Evolutionary conservation across 345 rosid species (phyloP), one percentile per base, ranked within the genome.

Genomic region (Leavenworthia alabamica): DNA sequence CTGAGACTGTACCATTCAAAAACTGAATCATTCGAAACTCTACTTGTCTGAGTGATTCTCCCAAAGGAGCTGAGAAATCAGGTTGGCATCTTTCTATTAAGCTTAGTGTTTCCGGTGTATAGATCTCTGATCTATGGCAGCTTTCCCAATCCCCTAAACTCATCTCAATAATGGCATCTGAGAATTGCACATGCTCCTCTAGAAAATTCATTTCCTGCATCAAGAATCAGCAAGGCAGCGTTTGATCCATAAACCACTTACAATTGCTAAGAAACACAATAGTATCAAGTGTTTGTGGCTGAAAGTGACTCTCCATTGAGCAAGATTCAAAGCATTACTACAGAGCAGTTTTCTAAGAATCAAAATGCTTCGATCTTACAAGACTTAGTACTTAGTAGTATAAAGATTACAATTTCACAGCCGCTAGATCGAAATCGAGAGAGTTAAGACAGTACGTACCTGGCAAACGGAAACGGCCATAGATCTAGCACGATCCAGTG

Each of bases 121-220:
- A 87, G 50, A 82, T 73, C 71, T 87, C 94, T 41, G 91, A 83
- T 42, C 56, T 27, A 27, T 70, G 79, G 63, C 82, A 80, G 4
- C 97, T 91, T 75, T 89, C 96, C 99, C 97, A 89, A 0, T 79
- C 84, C 46, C 99, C 99, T 62, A 86, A 39, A 71, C 88, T 93
- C 89, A 89, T 81, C 74, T 93, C 99, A 37, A 64, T 17, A 14
- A 93, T 79, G 0, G 86, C 89, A 57, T 93, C 99, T 4, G 86
- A 80, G 20, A 79, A 73, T 67, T 83, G 97, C 60, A 93, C 78
- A 66, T 79, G 89, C 61, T 80, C 90, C 69, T 75, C 84, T 0
- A 75, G 78, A 67, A 86, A 82, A 81, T 78, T 80, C 82, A 89
- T 85, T 64, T 86, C 99, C 99, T 89, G 81, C 63, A 83, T 31